Percentiles rank a stretch among this genome's conserved stretches.
phyloP scores from a whole-genome alignment of 148 eudicot species.

The Arctostaphylos glauca region DNA sequence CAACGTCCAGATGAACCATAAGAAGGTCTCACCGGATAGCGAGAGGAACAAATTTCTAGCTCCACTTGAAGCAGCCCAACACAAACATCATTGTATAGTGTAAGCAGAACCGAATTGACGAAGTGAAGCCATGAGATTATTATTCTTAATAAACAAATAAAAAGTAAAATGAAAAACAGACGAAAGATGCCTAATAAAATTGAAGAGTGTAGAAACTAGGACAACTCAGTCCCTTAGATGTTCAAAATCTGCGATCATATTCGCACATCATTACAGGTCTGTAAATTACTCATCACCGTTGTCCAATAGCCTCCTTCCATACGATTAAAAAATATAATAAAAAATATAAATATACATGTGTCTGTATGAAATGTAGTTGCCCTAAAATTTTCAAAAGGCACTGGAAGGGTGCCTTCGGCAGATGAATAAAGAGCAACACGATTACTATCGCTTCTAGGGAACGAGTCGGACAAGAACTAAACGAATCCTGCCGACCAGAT shows the following conservation, averaged over 20 bases:
- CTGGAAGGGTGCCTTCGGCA: conserved; percentile 6
- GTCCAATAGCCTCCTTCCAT: neutral
- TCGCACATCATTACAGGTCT: conserved; percentile 89
- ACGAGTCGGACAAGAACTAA: conserved; percentile 61
- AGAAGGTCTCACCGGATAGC: conserved; percentile 48
- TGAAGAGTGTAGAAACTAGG: neutral
- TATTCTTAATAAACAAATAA: neutral
- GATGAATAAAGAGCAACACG: conserved; percentile 35
- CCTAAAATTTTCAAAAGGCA: conserved; percentile 22
- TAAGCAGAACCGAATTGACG: neutral
- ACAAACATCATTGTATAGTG: conserved; percentile 13
- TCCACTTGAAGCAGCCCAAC: conserved; percentile 16
- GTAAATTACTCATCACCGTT: conserved; percentile 59
- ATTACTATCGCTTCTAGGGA: conserved; percentile 72
- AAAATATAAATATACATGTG: neutral
- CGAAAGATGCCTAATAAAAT: neutral
- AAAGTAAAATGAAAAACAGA: neutral
- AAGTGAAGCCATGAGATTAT: neutral
- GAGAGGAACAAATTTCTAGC: conserved; percentile 49
- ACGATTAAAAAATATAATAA: neutral
- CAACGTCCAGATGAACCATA: conserved; percentile 58
- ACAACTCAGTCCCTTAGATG: conserved; percentile 76
- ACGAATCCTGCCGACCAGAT: conserved; percentile 35
- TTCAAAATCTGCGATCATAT: conserved; percentile 70
- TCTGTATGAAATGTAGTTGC: conserved; percentile 35